Percentiles rank a stretch among this genome's conserved stretches.
phyloP scores from a whole-genome alignment of 805 yeast genomes.

The Candida coquimbonensis region DNA sequence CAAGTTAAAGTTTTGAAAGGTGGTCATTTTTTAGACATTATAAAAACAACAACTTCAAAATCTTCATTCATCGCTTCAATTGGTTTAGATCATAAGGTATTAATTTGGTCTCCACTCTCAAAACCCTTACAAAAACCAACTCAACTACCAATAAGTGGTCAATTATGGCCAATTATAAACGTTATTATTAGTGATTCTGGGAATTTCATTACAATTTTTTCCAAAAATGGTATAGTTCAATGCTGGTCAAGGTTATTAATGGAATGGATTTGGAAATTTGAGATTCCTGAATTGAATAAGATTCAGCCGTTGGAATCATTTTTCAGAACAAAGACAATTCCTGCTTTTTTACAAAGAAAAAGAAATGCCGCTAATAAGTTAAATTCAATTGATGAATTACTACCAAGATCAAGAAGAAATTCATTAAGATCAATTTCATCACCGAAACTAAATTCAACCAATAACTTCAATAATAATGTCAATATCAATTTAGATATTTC shows the following conservation, averaged over 20 bases:
- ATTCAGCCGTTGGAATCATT: conserved; percentile 46
- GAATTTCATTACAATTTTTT: conserved; percentile 47
- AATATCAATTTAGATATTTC: conserved; percentile 15
- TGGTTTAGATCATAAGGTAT: conserved; percentile 65
- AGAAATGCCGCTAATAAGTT: conserved; percentile 11
- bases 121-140: conserved; percentile 41
- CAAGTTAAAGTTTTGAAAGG: conserved; percentile 37
- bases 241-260: conserved; percentile 53
- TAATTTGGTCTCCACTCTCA: conserved; percentile 67
- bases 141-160: conserved; percentile 33
- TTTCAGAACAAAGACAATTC: conserved; percentile 48
- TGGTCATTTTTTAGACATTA: conserved; percentile 57
- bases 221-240: conserved; percentile 44
- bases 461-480: conserved; percentile 19
- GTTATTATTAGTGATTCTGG: conserved; percentile 53
- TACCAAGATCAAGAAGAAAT: conserved; percentile 28
- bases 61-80: conserved; percentile 60
- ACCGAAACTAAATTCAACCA: conserved; percentile 15
- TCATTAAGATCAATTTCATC: conserved; percentile 24
- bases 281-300: conserved; percentile 28
- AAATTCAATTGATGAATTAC: conserved; percentile 9
- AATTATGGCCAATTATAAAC: conserved; percentile 57
- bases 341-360: conserved; percentile 34
- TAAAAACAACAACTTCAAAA: conserved; percentile 50
- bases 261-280: conserved; percentile 51